Evolutionary conservation across 768 basidiomycete species (phyloP), one percentile per base, ranked within the genome.

Genomic region (Sporobolomyces phaffii): DNA sequence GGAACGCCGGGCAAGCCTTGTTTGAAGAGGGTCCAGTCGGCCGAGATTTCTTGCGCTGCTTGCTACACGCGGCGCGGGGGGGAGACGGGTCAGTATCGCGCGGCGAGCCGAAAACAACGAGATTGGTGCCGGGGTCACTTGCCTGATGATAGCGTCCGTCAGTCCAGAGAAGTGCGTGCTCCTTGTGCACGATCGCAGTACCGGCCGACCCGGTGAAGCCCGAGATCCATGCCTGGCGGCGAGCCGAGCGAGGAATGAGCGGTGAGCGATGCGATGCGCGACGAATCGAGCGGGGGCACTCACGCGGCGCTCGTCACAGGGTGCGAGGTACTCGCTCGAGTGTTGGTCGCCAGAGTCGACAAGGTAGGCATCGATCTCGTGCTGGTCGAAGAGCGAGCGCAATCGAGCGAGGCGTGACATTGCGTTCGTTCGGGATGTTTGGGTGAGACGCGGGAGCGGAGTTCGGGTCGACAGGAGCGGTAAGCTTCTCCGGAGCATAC

Each of bases 311-410:
- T 57, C 60, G 41, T 54, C 51, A 24, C 51, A 15, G 22, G 34
- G 26, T 18, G 51, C 50, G 31, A 48, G 20, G 69, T 68, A 73
- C 63, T 75, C 74, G 52, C 50, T 83, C 86, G 75, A 78, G 88
- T 92, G 94, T 75, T 90, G 88, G 78, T 98, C 94, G 78, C 91
- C 93, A 69, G 88, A 91, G 6, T 90, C 89, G 48, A 97, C 84
- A 2, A 97, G 83, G 73, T 60, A 72, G 13, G 67, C 67, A 24
- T 48, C 24, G 29, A 69, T 33, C 18, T 49, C 20, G 41, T 69
- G 50, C 18, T 26, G n/a, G 13, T 10, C 41, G 28, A 72, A 28
- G 49, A 43, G 20, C 1, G 24, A 1, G 28, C 68, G 49, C 5
- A 73, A 49, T 11, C 22, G 49, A 31, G 58, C 51, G 20, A 73